Percentiles rank a stretch among this genome's conserved stretches.
These are phyloP conservation scores for Citrullus amarus DNA, from an alignment of 306 rosid species.

Conservation along the genomic window DNA sequence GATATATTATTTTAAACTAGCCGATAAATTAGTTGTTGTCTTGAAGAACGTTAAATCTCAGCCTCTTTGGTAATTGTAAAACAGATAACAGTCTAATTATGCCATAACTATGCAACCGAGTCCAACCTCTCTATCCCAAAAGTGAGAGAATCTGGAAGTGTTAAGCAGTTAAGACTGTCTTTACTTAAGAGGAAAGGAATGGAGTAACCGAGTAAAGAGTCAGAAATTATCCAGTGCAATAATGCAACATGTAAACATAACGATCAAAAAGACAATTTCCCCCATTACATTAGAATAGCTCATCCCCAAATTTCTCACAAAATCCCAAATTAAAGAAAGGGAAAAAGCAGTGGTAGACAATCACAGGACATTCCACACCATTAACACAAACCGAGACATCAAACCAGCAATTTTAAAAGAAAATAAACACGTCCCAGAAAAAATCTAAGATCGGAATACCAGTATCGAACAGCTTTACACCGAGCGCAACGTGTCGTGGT, in stretches of 20 bases:
- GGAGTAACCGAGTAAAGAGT: background rate
- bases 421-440: background rate
- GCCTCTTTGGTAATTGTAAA: background rate
- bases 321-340: background rate
- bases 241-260: background rate
- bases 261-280: background rate
- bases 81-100: background rate
- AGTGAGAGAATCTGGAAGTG: background rate
- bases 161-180: background rate
- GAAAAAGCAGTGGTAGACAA: background rate
- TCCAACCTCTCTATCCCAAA: background rate
- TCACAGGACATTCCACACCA: background rate
- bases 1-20: background rate
- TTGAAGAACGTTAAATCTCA: background rate
- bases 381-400: background rate
- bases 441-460: slow-evolving; percentile 23
- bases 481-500: slow-evolving; percentile 67
- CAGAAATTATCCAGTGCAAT: background rate
- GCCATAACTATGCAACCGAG: background rate
- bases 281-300: background rate
- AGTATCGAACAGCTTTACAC: slow-evolving; percentile 83
- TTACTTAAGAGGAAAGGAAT: background rate
- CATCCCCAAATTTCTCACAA: background rate
- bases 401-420: background rate
- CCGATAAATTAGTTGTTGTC: background rate